phyloP scores from a whole-genome alignment of 164 flowering plant genomes.

The Nelumbo lutea region DNA sequence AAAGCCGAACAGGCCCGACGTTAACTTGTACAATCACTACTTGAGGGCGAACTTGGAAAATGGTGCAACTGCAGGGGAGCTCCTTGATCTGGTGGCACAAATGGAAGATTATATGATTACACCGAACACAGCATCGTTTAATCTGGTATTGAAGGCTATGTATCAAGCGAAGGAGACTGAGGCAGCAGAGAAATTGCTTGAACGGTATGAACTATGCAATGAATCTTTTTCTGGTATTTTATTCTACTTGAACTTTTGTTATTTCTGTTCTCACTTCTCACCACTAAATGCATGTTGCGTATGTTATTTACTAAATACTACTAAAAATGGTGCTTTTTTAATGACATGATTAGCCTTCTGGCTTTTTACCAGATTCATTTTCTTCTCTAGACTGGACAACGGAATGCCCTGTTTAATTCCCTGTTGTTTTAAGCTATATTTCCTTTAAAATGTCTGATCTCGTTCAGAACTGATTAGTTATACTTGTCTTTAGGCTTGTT shows the following conservation, averaged over 20 bases:
- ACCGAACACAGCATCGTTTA: conserved; percentile 84
- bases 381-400: too few species aligned
- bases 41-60: conserved; percentile 71
- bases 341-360: too few species aligned
- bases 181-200: conserved; percentile 67
- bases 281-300: neutral
- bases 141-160: conserved; percentile 83
- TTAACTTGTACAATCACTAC: conserved; percentile 64
- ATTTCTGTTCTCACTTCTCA: neutral
- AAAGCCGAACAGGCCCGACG: conserved; percentile 81
- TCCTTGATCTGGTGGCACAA: conserved; percentile 57
- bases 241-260: neutral
- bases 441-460: too few species aligned
- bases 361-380: too few species aligned
- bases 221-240: neutral
- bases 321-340: too few species aligned
- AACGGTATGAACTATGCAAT: conserved; percentile 40
- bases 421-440: too few species aligned
- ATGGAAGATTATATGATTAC: conserved; percentile 57
- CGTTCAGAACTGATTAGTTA: too few species aligned
- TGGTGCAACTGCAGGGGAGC: conserved; percentile 50
- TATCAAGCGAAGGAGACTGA: conserved; percentile 37
- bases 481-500: too few species aligned
- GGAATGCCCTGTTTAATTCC: too few species aligned
- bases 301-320: too few species aligned